These are phyloP conservation scores for Microsporum canis DNA, from an alignment of 2,329 filamentous ascomycete species.

Conservation along the genomic window DNA sequence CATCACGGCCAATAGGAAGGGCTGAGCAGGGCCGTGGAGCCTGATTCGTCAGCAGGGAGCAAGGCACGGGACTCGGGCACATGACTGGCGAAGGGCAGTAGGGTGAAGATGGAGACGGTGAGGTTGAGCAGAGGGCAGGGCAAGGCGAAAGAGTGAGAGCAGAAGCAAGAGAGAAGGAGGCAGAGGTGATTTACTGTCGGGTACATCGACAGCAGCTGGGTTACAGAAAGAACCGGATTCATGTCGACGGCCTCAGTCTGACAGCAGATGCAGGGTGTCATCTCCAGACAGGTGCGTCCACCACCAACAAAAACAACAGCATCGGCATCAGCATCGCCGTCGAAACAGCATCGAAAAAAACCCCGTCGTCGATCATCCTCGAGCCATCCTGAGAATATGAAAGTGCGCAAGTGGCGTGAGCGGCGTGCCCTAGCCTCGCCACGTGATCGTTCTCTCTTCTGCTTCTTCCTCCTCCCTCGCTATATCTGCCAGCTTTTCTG, in stretches of 20 bases:
- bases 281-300: background rate
- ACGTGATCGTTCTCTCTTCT: constrained; percentile 16
- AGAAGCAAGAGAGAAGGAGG: background rate
- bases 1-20: constrained; percentile 2
- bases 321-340: background rate
- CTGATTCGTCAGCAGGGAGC: constrained; percentile 9
- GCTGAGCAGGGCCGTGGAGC: background rate
- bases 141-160: background rate
- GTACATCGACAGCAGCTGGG: too few species aligned
- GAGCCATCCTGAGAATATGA: background rate
- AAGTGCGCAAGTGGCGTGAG: constrained; percentile 6
- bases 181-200: background rate
- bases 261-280: background rate
- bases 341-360: background rate
- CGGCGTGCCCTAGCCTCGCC: constrained; percentile 10
- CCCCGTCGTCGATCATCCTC: background rate
- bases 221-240: background rate
- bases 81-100: constrained; percentile 9
- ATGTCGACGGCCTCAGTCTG: background rate
- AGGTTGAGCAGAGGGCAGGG: background rate
- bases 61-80: constrained; percentile 13
- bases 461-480: constrained; percentile 13
- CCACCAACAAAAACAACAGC: background rate
- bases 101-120: background rate
- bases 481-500: background rate